A percentile compares a stretch with the other conserved stretches of the same genome.
phyloP scores from a whole-genome alignment of 164 flowering plant species.

The Tetrastigma voinierianum region DNA sequence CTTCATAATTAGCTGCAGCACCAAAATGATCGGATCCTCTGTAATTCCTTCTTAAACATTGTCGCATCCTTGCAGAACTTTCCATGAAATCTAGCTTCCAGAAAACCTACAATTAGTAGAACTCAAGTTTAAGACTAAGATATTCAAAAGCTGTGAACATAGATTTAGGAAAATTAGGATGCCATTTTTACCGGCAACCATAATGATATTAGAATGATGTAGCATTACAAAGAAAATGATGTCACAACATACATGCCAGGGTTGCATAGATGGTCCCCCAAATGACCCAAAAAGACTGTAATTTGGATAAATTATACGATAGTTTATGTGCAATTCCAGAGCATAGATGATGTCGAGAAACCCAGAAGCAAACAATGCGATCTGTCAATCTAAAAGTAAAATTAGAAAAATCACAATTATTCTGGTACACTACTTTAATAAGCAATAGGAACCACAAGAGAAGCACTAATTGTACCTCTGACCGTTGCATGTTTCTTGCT shows the following conservation, averaged over 20 bases:
- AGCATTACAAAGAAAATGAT: background rate
- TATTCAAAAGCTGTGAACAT: background rate
- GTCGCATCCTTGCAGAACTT: constrained; percentile 93
- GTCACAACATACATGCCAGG: constrained; percentile 53
- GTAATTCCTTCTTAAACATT: constrained; percentile 73
- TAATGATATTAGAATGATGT: no score
- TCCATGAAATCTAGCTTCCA: constrained; percentile 97
- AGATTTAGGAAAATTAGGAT: no score
- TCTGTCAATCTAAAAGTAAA: constrained; percentile 76
- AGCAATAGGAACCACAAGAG: background rate
- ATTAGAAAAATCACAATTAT: constrained; percentile 1
- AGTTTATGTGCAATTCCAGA: no score
- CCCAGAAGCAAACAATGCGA: constrained; percentile 49
- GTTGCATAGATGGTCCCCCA: constrained; percentile 43
- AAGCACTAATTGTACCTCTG: constrained; percentile 57
- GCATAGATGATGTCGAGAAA: constrained; percentile 51
- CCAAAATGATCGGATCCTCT: constrained; percentile 84
- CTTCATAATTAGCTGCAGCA: constrained; percentile 89
- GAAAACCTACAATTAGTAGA: constrained; percentile 51
- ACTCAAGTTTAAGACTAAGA: background rate
- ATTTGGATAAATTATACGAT: no score
- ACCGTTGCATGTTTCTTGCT: constrained; percentile 93
- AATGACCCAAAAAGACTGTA: constrained; percentile 86
- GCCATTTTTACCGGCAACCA: no score
- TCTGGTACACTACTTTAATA: background rate